Conservation (phyloP, 2,329 filamentous ascomycete species). For the Calonectria hawksworthii region DNA sequence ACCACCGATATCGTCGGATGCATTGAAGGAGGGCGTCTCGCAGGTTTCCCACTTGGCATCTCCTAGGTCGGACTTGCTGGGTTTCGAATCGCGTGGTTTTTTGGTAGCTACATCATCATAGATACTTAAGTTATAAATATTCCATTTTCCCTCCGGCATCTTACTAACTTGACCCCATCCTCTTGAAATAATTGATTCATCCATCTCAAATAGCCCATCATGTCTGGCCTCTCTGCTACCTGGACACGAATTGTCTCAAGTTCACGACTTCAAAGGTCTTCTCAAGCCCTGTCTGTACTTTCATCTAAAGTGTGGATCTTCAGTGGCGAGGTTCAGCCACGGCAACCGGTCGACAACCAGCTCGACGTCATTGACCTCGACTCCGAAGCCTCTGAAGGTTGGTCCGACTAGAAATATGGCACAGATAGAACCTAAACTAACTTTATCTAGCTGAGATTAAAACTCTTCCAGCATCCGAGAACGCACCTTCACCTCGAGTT, state of each 20-base stretch:
- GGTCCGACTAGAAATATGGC: background rate
- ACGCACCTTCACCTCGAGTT: constrained; percentile 66
- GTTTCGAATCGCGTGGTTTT: constrained; percentile 3
- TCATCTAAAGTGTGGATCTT: constrained; percentile 59
- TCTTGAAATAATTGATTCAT: background rate
- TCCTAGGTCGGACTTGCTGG: background rate
- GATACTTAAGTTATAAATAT: background rate
- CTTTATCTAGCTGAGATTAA: background rate
- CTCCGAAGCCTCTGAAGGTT: constrained; percentile 1
- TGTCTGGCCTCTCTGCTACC: constrained; percentile 11
- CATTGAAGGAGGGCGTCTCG: background rate
- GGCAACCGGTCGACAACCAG: constrained; percentile 65
- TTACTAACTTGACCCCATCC: background rate
- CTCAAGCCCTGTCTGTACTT: constrained; percentile 60
- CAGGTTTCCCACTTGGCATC: background rate
- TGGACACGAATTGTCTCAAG: constrained; percentile 46
- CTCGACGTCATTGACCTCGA: constrained; percentile 56
- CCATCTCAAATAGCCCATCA: background rate
- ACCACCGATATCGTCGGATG: background rate
- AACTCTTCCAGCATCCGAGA: constrained; percentile 36
- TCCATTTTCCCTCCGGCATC: background rate
- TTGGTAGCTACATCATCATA: background rate
- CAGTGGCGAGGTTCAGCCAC: constrained; percentile 65
- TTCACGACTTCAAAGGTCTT: constrained; percentile 61
- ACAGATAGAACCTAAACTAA: background rate